A percentile compares a stretch with the other conserved stretches of the same genome.
phyloP scores from a whole-genome alignment of 345 rosid genomes.

The Pelargonium nanum region DNA sequence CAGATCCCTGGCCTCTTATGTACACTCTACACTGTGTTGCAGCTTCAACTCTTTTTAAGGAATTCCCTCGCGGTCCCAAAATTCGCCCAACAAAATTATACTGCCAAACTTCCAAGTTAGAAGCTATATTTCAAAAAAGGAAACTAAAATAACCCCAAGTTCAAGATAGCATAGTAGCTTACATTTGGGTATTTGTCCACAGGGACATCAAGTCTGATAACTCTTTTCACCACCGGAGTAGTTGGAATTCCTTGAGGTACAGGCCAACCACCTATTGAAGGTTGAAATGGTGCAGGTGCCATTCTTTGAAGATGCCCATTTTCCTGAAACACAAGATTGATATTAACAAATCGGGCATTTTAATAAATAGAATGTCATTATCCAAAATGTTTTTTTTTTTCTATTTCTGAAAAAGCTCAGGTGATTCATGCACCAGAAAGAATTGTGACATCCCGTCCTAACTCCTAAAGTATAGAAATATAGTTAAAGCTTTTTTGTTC shows the following conservation, averaged over 20 bases:
- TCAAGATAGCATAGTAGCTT: conserved; percentile 17
- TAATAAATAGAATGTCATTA: background rate
- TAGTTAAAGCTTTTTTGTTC: too few species aligned
- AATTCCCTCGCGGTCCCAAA: conserved; percentile 97
- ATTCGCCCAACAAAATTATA: conserved; percentile 89
- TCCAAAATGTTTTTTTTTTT: background rate
- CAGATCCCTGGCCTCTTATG: conserved; percentile 87
- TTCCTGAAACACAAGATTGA: conserved; percentile 41
- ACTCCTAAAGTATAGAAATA: too few species aligned
- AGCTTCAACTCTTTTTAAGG: conserved; percentile 84
- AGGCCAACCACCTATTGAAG: conserved; percentile 65
- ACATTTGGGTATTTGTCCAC: conserved; percentile 85
- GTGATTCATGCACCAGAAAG: background rate
- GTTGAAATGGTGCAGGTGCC: conserved; percentile 52
- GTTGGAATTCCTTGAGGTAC: conserved; percentile 55
- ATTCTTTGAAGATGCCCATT: conserved; percentile 63
- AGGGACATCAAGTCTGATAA: conserved; percentile 85
- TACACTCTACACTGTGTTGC: conserved; percentile 74
- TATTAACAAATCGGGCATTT: background rate
- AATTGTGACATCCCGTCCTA: background rate
- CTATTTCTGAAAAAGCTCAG: background rate
- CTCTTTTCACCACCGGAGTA: conserved; percentile 58
- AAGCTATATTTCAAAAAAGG: conserved; percentile 3
- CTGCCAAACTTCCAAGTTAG: conserved; percentile 37
- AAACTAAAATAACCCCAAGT: background rate